These are phyloP conservation scores for Gracilaria gracilis DNA, from an alignment of 23 red algal species.

Conservation along the genomic window DNA sequence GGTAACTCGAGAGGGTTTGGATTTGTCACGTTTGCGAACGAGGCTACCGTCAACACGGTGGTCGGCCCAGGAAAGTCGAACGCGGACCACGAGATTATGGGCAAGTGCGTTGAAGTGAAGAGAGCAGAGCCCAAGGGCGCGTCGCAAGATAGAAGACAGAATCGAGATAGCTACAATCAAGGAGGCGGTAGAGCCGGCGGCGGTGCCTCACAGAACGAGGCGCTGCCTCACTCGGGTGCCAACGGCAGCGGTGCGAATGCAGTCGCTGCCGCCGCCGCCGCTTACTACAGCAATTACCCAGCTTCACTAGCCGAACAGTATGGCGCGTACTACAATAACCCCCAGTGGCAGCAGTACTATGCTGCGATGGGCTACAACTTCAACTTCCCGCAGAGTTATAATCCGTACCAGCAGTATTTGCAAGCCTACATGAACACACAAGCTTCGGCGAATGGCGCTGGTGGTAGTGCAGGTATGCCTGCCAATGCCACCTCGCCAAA, in stretches of 20 bases:
- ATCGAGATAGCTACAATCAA: constrained; percentile 62
- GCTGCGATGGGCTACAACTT: constrained; percentile 82
- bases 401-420: constrained; percentile 77
- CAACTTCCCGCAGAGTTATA: constrained; percentile 76
- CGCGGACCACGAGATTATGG: constrained; percentile 89
- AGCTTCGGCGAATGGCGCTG: constrained; percentile 35
- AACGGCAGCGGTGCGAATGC: constrained; percentile 55
- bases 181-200: constrained; percentile 50
- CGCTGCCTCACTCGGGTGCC: constrained; percentile 23
- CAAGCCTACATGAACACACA: constrained; percentile 74
- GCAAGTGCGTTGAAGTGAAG: constrained; percentile 94
- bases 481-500: constrained; percentile 30
- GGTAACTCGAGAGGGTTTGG: constrained; percentile 95
- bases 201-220: constrained; percentile 23
- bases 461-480: constrained; percentile 41
- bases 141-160: constrained; percentile 51
- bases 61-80: constrained; percentile 71
- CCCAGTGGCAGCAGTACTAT: constrained; percentile 87
- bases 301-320: constrained; percentile 70
- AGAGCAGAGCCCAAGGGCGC: constrained; percentile 79
- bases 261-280: constrained; percentile 66
- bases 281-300: constrained; percentile 74
- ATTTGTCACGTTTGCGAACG: constrained; percentile 93
- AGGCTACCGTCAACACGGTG: constrained; percentile 73
- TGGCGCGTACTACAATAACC: constrained; percentile 74